phyloP scores from a whole-genome alignment of 176 grass and related monocot species.

The barley (Hordeum vulgare) region DNA sequence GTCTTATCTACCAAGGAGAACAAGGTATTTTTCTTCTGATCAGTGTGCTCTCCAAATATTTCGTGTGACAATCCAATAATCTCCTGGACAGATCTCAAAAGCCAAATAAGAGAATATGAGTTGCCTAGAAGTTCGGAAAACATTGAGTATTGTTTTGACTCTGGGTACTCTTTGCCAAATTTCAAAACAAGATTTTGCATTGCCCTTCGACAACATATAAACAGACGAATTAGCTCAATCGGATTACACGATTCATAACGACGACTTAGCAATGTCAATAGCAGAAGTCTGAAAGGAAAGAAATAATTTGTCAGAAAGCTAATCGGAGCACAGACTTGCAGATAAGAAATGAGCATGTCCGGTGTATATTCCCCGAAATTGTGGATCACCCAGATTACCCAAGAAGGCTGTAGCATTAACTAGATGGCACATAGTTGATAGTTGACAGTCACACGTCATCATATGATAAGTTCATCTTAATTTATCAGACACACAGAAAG shows the following conservation, averaged over 20 bases:
- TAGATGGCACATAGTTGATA: not conserved
- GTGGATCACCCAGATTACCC: conserved; percentile 1
- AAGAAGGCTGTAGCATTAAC: not conserved
- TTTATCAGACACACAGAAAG: not conserved
- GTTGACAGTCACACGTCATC: not conserved
- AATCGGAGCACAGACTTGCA: conserved; percentile 1
- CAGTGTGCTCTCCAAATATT: conserved; percentile 42
- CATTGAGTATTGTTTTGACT: conserved; percentile 33
- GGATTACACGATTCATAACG: conserved; percentile 39
- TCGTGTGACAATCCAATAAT: conserved; percentile 32
- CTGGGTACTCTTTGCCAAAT: conserved; percentile 37
- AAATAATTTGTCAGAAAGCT: conserved; percentile 13
- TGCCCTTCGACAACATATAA: conserved; percentile 76
- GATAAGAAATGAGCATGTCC: not conserved
- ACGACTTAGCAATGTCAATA: conserved; percentile 42
- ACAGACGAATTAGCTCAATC: conserved; percentile 48
- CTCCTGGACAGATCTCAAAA: conserved; percentile 65
- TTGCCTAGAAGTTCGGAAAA: conserved; percentile 37
- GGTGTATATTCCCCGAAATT: not conserved
- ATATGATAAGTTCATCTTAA: not conserved
- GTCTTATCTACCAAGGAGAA: conserved; percentile 77
- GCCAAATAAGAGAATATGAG: conserved; percentile 50
- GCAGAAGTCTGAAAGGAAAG: conserved; percentile 47
- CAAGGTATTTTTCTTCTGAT: conserved; percentile 46
- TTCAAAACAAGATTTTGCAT: conserved; percentile 63